Percentiles rank a stretch among this genome's conserved stretches.
phyloP scores from a whole-genome alignment of 805 yeast genomes.

The Ogataea sp. region DNA sequence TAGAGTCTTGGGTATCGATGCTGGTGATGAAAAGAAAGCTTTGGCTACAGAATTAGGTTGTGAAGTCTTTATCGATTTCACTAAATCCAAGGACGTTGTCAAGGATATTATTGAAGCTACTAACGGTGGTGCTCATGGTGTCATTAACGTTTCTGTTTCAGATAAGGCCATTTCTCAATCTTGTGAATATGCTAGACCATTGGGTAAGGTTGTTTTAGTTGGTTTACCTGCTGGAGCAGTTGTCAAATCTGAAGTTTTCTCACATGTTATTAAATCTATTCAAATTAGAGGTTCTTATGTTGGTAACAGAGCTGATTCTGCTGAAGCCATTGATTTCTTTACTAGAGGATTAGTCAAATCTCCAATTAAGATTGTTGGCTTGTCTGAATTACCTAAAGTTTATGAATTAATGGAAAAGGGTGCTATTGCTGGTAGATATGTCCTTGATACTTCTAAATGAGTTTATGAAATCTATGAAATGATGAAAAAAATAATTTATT shows the following conservation, averaged over 20 bases:
- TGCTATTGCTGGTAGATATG: constrained; percentile 82
- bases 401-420: constrained; percentile 78
- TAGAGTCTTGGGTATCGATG: constrained; percentile 65
- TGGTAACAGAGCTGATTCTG: constrained; percentile 83
- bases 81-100: constrained; percentile 33
- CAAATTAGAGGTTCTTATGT: constrained; percentile 77
- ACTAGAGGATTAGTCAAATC: constrained; percentile 57
- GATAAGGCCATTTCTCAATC: constrained; percentile 43
- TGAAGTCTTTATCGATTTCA: constrained; percentile 53
- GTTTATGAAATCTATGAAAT: too few species aligned
- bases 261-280: constrained; percentile 65
- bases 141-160: constrained; percentile 54
- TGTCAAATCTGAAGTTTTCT: constrained; percentile 61
- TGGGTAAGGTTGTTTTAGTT: constrained; percentile 56
- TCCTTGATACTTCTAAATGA: constrained; percentile 67
- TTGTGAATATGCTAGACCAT: constrained; percentile 50
- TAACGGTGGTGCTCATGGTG: constrained; percentile 56
- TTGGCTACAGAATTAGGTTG: constrained; percentile 52
- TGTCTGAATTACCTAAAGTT: constrained; percentile 60
- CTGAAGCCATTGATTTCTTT: constrained; percentile 69
- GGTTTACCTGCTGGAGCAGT: constrained; percentile 77
- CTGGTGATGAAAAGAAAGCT: constrained; percentile 59
- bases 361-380: constrained; percentile 65
- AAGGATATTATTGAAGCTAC: constrained; percentile 32
- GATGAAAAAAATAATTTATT: too few species aligned